A percentile compares a stretch with the other conserved stretches of the same genome.
These are phyloP conservation scores for Xerocomus brunneocitrinus DNA, from an alignment of 768 basidiomycete genomes.

Conservation along the genomic window DNA sequence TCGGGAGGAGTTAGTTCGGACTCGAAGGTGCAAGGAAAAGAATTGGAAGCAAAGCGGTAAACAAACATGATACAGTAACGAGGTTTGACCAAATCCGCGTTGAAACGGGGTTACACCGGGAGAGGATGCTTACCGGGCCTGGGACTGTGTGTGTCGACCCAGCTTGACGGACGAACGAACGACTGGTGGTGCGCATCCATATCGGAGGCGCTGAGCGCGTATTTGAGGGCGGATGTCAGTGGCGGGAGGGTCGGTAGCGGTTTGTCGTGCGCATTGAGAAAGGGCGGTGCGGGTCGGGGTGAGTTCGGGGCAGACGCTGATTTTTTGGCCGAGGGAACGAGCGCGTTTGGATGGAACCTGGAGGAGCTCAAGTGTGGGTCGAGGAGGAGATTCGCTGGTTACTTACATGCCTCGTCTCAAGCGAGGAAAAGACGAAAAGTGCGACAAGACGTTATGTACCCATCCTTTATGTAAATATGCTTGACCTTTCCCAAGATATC, in stretches of 20 bases:
- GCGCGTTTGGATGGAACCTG: slow-evolving; percentile 25
- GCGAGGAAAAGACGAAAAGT: not conserved
- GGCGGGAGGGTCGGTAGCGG: slow-evolving; percentile 37
- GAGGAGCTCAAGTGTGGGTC: not conserved
- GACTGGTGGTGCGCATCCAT: slow-evolving; percentile 22
- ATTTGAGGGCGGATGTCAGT: slow-evolving; percentile 24
- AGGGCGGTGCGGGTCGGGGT: slow-evolving; percentile 10
- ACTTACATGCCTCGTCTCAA: not conserved
- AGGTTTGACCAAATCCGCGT: slow-evolving; percentile 7
- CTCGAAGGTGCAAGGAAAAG: slow-evolving; percentile 10
- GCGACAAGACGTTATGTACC: not conserved
- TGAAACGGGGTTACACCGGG: not conserved
- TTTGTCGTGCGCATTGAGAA: slow-evolving; percentile 29
- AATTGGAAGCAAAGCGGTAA: slow-evolving; percentile 3
- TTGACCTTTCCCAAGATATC: not conserved
- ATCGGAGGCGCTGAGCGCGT: slow-evolving; percentile 6
- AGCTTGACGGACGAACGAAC: slow-evolving; percentile 17
- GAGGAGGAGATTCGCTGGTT: not conserved
- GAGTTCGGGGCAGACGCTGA: slow-evolving; percentile 27
- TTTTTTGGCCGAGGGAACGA: slow-evolving; percentile 21
- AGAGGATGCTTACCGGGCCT: not conserved
- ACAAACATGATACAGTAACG: slow-evolving; percentile 1
- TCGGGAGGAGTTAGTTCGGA: slow-evolving; percentile 18
- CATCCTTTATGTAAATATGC: slow-evolving; percentile 26
- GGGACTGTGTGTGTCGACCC: slow-evolving; percentile 18